Evolutionary conservation across 1,139 yeast species (phyloP).

Genomic region (Taiozyma sp.): DNA sequence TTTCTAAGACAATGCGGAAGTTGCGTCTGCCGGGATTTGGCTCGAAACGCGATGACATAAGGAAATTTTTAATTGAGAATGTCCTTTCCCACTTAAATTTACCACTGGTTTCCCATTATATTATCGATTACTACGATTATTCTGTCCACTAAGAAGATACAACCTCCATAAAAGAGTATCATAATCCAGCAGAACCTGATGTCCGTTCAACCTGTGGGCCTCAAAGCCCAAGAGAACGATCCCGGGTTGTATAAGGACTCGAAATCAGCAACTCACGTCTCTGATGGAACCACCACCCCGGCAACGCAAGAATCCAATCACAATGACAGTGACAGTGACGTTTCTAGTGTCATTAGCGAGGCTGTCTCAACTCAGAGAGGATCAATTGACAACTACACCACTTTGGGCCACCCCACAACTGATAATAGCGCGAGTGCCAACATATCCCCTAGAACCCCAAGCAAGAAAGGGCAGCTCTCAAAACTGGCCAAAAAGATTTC

Average conservation of each 20-base stretch:
- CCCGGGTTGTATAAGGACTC: neutral
- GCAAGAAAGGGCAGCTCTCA: neutral
- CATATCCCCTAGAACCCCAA: neutral
- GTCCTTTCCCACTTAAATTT: too few species aligned
- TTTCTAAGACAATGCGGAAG: neutral
- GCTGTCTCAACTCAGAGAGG: neutral
- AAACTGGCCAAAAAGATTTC: constrained; percentile 4
- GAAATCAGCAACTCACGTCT: neutral
- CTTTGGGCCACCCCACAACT: neutral
- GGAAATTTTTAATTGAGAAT: too few species aligned
- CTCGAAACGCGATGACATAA: too few species aligned
- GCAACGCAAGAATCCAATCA: neutral
- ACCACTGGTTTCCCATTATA: too few species aligned
- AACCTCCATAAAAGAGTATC: too few species aligned
- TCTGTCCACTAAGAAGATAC: too few species aligned
- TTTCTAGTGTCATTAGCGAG: neutral
- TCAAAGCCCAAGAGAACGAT: neutral
- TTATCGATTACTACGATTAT: too few species aligned
- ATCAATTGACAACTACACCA: neutral
- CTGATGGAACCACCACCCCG: neutral
- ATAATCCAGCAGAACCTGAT: neutral
- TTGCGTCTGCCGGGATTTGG: neutral
- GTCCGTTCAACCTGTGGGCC: neutral
- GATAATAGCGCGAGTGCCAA: neutral
- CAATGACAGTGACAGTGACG: neutral